Evolutionary conservation across 2,329 filamentous ascomycete species (phyloP).

Genomic region (Mycosphaerella sp.): DNA sequence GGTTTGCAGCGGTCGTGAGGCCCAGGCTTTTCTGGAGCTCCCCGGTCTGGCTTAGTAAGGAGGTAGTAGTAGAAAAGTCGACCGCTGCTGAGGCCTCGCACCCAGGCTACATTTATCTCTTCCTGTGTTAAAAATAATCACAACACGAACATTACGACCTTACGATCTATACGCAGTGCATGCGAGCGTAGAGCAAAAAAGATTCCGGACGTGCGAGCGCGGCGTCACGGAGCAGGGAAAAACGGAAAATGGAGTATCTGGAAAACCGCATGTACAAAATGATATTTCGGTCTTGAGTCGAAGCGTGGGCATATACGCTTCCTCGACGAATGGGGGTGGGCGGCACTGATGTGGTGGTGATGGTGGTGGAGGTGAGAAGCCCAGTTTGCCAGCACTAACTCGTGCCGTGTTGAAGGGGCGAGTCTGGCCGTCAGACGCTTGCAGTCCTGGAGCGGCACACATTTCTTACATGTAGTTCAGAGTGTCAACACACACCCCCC

Average conservation of each 20-base stretch:
- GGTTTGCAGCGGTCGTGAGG: slow-evolving; percentile 16
- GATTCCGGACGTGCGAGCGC: slow-evolving; percentile 11
- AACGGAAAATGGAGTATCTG: slow-evolving; percentile 1
- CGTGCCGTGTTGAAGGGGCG: slow-evolving; percentile 15
- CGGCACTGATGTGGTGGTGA: slow-evolving; percentile 1
- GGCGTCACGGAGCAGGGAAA: slow-evolving; percentile 7
- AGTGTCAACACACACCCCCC: background rate
- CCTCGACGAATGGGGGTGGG: slow-evolving; percentile 5
- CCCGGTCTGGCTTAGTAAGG: background rate
- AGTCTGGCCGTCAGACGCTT: slow-evolving; percentile 16
- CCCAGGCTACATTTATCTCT: background rate
- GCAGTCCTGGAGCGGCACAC: slow-evolving; percentile 14
- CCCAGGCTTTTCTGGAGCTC: background rate
- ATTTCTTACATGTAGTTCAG: background rate
- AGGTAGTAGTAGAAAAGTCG: too few species aligned
- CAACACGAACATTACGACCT: slow-evolving; percentile 11
- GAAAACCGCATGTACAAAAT: background rate
- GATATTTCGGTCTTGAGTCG: slow-evolving; percentile 6
- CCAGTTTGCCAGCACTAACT: slow-evolving; percentile 5
- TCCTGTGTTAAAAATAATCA: slow-evolving; percentile 5
- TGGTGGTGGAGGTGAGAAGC: slow-evolving; percentile 7
- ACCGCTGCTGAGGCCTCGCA: background rate
- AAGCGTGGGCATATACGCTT: slow-evolving; percentile 8
- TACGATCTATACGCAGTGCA: slow-evolving; percentile 6
- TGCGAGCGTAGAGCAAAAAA: slow-evolving; percentile 12